A percentile compares a stretch with the other conserved stretches of the same genome.
Evolutionary conservation across 495 filamentous ascomycete genomes (phyloP).

Genomic region (Staphylotrichum longicolle): DNA sequence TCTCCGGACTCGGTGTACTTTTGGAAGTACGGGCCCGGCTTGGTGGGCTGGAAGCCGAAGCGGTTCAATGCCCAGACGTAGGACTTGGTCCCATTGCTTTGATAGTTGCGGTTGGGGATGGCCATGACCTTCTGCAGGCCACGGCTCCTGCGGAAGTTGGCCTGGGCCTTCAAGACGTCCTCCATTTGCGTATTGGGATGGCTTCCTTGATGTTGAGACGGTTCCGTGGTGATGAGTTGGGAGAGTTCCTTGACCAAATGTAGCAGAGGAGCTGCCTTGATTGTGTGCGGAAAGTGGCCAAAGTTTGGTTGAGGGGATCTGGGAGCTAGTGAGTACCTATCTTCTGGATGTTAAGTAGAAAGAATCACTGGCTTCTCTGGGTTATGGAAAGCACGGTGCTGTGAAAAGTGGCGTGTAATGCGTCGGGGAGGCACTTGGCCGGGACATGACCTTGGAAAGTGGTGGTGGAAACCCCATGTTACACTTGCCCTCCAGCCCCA

Average conservation of each 20-base stretch:
- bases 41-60: slow-evolving; percentile 67
- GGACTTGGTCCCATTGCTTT: slow-evolving; percentile 66
- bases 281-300: too few relatives aligned
- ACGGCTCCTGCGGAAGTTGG: slow-evolving; percentile 35
- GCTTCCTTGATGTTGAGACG: too few relatives aligned
- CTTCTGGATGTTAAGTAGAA: not conserved
- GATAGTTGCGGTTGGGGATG: slow-evolving; percentile 60
- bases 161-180: slow-evolving; percentile 34
- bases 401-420: not conserved
- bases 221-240: not conserved
- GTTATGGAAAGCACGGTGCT: not conserved
- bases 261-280: too few relatives aligned
- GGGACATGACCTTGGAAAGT: too few relatives aligned
- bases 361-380: not conserved
- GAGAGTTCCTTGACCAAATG: not conserved
- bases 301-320: too few relatives aligned
- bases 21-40: slow-evolving; percentile 63
- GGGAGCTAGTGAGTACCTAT: not conserved
- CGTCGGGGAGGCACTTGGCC: too few relatives aligned
- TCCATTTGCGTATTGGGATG: slow-evolving; percentile 27
- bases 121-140: slow-evolving; percentile 51
- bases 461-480: too few relatives aligned
- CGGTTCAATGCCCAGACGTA: slow-evolving; percentile 69
- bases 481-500: too few relatives aligned
- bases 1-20: slow-evolving; percentile 37